A percentile compares a stretch with the other conserved stretches of the same genome.
Conservation (phyloP, 371 early-diverging fungal genomes). For the Rhizopus arrhizus region DNA sequence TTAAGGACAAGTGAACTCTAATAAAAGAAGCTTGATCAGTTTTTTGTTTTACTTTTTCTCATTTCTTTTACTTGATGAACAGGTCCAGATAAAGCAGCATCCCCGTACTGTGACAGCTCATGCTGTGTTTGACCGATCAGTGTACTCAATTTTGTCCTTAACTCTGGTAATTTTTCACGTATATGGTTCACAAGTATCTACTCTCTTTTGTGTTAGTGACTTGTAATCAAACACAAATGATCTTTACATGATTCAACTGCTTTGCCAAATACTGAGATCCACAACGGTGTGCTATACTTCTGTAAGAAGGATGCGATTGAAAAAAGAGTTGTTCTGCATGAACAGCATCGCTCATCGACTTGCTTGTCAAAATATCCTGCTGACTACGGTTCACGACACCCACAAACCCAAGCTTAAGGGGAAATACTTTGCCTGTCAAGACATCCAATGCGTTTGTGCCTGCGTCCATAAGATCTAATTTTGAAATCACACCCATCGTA, state of each 20-base stretch:
- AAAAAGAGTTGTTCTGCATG: constrained; percentile 82
- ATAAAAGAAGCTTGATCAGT: constrained; percentile 1
- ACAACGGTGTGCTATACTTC: constrained; percentile 77
- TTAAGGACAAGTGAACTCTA: constrained; percentile 74
- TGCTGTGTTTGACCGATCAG: constrained; percentile 80
- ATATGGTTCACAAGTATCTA: constrained; percentile 80
- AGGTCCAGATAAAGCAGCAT: constrained; percentile 58
- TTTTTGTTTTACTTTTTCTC: neutral
- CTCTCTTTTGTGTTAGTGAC: neutral
- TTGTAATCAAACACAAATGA: neutral
- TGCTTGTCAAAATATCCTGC: constrained; percentile 78
- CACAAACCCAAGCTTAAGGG: constrained; percentile 85
- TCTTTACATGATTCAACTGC: constrained; percentile 34
- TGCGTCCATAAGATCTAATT: constrained; percentile 93
- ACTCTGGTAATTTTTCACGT: constrained; percentile 78
- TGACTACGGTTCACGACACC: constrained; percentile 90
- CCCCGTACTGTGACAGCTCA: constrained; percentile 77
- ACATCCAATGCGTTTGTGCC: constrained; percentile 90
- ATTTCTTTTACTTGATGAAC: constrained; percentile 55
- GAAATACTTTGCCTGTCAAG: constrained; percentile 77
- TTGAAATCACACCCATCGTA: constrained; percentile 91
- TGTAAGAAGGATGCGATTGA: constrained; percentile 80
- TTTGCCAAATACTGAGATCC: constrained; percentile 36
- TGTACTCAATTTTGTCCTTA: constrained; percentile 79
- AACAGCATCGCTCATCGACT: constrained; percentile 81